These are phyloP conservation scores for Beta vulgaris DNA, from an alignment of 148 eudicot genomes.

Conservation along the genomic window DNA sequence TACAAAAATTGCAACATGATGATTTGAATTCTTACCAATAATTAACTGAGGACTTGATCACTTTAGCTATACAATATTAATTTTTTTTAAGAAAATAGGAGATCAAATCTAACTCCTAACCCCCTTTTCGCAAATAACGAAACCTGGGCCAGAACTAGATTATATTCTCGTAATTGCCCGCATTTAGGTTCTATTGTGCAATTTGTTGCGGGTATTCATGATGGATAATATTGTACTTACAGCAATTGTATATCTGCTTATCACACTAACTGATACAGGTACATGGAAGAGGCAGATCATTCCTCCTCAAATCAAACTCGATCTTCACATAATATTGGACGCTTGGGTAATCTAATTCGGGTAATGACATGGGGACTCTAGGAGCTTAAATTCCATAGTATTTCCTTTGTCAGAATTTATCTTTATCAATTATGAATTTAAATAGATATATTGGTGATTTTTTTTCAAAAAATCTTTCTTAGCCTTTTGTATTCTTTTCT, in stretches of 20 bases:
- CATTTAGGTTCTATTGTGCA: background rate
- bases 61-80: no score
- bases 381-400: background rate
- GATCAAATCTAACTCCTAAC: no score
- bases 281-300: constrained; percentile 69
- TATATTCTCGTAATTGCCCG: no score
- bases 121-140: no score
- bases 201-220: background rate
- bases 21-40: no score
- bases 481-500: constrained; percentile 22
- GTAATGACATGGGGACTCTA: constrained; percentile 33
- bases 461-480: background rate
- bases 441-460: background rate
- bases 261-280: constrained; percentile 39
- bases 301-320: constrained; percentile 58
- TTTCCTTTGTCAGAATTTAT: background rate
- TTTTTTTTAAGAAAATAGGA: no score
- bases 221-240: background rate
- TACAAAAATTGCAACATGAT: no score
- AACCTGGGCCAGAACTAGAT: no score
- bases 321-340: constrained; percentile 77
- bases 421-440: background rate
- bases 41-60: no score
- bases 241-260: background rate
- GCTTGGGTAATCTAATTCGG: constrained; percentile 73